These are phyloP conservation scores for Calonectria naviculata DNA, from an alignment of 2,329 filamentous ascomycete genomes.

Conservation along the genomic window DNA sequence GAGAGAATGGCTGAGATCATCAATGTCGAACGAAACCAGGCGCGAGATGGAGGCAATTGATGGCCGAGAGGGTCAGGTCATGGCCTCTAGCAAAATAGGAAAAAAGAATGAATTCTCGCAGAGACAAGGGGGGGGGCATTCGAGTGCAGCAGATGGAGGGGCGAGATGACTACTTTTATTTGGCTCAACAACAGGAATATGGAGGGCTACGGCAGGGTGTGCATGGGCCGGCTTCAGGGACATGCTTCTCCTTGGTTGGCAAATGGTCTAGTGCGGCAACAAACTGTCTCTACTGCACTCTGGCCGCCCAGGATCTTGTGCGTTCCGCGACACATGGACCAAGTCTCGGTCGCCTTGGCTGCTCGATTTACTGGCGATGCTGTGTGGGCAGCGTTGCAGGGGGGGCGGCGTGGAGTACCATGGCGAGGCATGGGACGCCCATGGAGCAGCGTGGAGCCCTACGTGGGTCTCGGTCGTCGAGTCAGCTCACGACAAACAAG, in stretches of 20 bases:
- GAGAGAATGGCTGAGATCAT: neutral
- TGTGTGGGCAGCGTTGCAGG: neutral
- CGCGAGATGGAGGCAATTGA: neutral
- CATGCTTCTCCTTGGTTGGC: constrained; percentile 11
- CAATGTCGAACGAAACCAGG: neutral
- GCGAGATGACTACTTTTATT: constrained; percentile 31
- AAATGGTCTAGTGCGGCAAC: constrained; percentile 4
- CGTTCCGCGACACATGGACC: constrained; percentile 10
- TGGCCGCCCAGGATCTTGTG: neutral
- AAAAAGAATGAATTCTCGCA: neutral
- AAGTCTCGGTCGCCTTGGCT: neutral
- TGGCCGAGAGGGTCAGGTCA: neutral
- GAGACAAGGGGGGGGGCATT: neutral
- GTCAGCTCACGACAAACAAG: constrained; percentile 13
- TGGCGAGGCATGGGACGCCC: neutral
- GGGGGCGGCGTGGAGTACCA: constrained; percentile 7
- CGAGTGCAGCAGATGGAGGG: constrained; percentile 15
- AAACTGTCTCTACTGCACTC: constrained; percentile 14
- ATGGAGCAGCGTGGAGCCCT: neutral
- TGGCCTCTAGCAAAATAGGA: neutral
- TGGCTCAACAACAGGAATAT: constrained; percentile 7
- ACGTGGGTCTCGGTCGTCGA: constrained; percentile 2
- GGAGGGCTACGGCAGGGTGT: constrained; percentile 6
- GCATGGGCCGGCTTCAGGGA: constrained; percentile 21
- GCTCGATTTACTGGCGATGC: neutral